Percentiles rank a stretch among this genome's conserved stretches.
Evolutionary conservation across 192 early-diverging fungal species (phyloP).

Genomic region (Haplosporangium gracile): DNA sequence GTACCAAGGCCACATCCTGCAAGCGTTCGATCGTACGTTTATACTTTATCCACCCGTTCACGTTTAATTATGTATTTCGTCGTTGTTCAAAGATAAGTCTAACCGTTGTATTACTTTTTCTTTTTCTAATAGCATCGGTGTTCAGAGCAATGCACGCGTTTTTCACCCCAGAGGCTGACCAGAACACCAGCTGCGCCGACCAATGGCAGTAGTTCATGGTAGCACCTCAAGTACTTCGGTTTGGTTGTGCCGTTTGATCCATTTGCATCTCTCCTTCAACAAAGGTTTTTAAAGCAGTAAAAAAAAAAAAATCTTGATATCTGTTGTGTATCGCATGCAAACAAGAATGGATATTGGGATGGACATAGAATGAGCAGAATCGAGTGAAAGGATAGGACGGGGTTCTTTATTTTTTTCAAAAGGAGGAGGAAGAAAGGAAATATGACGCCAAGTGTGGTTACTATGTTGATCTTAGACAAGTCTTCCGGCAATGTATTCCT

Average conservation of each 20-base stretch:
- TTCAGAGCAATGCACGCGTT: conserved; percentile 8
- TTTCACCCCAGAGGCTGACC: conserved; percentile 7
- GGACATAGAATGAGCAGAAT: too few relatives aligned
- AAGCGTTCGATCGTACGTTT: conserved; percentile 2
- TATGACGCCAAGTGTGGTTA: not conserved
- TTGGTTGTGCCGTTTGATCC: not conserved
- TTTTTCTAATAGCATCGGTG: not conserved
- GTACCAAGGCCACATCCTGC: not conserved
- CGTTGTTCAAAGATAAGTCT: too few relatives aligned
- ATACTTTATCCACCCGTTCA: not conserved
- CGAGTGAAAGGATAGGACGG: not conserved
- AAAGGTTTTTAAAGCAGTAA: too few relatives aligned
- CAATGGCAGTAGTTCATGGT: not conserved
- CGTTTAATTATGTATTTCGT: too few relatives aligned
- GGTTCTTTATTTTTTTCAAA: not conserved
- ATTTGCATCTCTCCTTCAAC: too few relatives aligned
- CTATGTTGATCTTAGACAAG: conserved; percentile 17
- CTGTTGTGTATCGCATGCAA: too few relatives aligned
- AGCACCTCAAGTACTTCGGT: not conserved
- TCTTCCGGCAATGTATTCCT: conserved; percentile 60
- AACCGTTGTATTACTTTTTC: not conserved
- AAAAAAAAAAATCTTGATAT: too few relatives aligned
- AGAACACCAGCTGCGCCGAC: not conserved
- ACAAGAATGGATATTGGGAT: too few relatives aligned
- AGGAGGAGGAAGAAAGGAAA: too few relatives aligned